Conservation (phyloP, 257 asterid species). For the Solanum tarapatanum region DNA sequence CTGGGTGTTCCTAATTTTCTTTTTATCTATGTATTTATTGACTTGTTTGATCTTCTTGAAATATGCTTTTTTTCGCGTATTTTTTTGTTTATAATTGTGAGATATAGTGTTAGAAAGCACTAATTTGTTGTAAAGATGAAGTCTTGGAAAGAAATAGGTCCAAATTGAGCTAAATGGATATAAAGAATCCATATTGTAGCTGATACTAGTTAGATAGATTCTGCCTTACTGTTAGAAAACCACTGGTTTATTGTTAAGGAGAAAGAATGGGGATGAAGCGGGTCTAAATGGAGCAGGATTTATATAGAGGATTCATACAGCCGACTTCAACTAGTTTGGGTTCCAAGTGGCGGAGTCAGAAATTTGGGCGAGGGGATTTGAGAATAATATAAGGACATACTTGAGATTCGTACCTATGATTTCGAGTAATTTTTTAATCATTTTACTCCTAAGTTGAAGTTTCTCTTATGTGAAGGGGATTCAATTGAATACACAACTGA, state of each 20-base stretch:
- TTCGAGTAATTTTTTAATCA: background rate
- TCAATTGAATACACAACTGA: background rate
- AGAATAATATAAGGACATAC: background rate
- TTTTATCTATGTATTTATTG: background rate
- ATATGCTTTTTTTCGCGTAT: background rate
- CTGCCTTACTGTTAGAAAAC: background rate
- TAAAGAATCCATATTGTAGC: background rate
- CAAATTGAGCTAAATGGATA: background rate
- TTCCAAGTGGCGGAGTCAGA: background rate
- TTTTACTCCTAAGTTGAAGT: background rate
- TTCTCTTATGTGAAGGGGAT: background rate
- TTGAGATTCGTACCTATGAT: background rate
- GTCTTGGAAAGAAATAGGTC: background rate
- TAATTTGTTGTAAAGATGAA: background rate
- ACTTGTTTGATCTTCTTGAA: background rate
- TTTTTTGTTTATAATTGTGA: background rate
- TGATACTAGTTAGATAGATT: background rate
- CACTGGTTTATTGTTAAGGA: background rate
- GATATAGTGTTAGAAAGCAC: background rate
- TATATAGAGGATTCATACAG: background rate
- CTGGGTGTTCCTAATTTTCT: background rate
- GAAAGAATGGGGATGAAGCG: background rate
- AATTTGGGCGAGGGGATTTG: background rate
- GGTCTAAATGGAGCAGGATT: background rate
- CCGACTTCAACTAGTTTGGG: background rate